phyloP scores from a whole-genome alignment of 495 filamentous ascomycete species.

The Hypoxylon rickii region DNA sequence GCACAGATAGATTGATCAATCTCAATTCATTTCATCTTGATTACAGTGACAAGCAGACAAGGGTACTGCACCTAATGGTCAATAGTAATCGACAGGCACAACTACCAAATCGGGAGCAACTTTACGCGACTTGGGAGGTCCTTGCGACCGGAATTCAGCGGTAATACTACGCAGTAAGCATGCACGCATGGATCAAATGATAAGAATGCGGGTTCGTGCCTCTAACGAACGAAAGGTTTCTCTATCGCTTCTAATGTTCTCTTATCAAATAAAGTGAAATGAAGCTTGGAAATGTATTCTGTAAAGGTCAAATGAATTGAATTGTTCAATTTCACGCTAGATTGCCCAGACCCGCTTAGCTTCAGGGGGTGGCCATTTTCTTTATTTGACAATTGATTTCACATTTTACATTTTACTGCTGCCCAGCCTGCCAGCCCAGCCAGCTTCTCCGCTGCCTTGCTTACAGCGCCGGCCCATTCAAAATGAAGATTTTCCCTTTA shows the following conservation, averaged over 20 bases:
- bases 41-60: too few relatives aligned
- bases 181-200: conserved; percentile 3
- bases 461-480: conserved; percentile 13
- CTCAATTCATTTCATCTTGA: too few relatives aligned
- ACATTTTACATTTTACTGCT: too few relatives aligned
- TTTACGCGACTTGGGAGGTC: too few relatives aligned
- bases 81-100: conserved; percentile 26
- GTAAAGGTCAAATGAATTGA: neutral
- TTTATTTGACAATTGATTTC: conserved; percentile 8
- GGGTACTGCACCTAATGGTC: conserved; percentile 1
- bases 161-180: conserved; percentile 12
- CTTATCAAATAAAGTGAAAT: too few relatives aligned
- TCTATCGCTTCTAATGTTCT: too few relatives aligned
- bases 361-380: conserved; percentile 17
- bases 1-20: too few relatives aligned
- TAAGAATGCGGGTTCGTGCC: neutral
- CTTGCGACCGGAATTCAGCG: too few relatives aligned
- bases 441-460: too few relatives aligned
- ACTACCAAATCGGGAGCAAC: conserved; percentile 11
- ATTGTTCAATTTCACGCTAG: conserved; percentile 18
- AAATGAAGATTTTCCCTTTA: conserved; percentile 26
- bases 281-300: too few relatives aligned
- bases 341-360: too few relatives aligned
- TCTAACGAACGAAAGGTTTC: neutral
- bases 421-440: too few relatives aligned